These are phyloP conservation scores for Jaenimonas drosophilae DNA, from an alignment of 208 protist species.

Conservation along the genomic window DNA sequence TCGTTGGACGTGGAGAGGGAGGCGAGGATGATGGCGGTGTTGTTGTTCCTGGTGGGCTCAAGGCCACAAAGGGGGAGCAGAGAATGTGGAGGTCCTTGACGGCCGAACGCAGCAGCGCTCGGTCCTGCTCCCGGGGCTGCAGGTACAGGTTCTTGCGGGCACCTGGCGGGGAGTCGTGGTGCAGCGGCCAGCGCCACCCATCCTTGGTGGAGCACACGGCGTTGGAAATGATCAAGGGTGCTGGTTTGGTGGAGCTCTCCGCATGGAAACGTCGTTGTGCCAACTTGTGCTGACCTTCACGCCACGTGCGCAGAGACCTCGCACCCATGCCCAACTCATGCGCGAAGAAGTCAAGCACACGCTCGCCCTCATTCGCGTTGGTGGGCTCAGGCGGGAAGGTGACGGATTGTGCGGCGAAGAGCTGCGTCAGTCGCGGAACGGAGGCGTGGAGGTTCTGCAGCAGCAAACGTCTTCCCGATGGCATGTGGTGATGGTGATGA, in stretches of 20 bases:
- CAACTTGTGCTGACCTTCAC: slow-evolving; percentile 8
- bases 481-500: no score
- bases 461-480: no score
- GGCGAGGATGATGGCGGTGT: neutral
- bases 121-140: slow-evolving; percentile 31
- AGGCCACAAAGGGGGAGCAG: slow-evolving; percentile 53
- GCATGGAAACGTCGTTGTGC: slow-evolving; percentile 4
- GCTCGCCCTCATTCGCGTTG: slow-evolving; percentile 24
- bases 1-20: slow-evolving; percentile 3
- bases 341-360: slow-evolving; percentile 43
- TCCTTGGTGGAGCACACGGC: no score
- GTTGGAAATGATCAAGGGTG: neutral
- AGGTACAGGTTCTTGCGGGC: slow-evolving; percentile 7
- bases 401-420: slow-evolving; percentile 16
- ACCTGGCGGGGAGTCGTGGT: neutral
- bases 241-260: neutral
- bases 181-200: no score
- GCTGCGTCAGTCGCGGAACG: slow-evolving; percentile 29
- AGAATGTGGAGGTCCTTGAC: slow-evolving; percentile 29
- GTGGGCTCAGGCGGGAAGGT: slow-evolving; percentile 15
- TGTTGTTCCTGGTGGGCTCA: slow-evolving; percentile 13
- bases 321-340: slow-evolving; percentile 53
- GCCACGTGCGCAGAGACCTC: slow-evolving; percentile 33
- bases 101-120: slow-evolving; percentile 26
- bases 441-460: slow-evolving; percentile 53